Evolutionary conservation across 164 flowering plant genomes (phyloP).

Genomic region (Berberis vulgaris): DNA sequence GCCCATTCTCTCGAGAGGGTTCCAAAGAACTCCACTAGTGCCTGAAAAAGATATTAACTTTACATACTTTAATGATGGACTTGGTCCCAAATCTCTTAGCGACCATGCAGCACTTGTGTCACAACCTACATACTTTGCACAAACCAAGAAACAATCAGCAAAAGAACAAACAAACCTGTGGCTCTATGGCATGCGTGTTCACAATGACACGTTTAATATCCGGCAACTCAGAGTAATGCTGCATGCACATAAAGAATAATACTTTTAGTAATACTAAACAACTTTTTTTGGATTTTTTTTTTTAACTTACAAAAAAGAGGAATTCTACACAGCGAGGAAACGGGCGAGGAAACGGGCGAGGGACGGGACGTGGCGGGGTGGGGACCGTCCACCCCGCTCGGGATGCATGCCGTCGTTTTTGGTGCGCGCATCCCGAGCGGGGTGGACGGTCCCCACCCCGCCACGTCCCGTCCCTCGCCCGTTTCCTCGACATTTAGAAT

Average conservation of each 20-base stretch:
- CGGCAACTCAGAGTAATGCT: conserved; percentile 92
- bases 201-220: conserved; percentile 98
- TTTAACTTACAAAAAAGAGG: background rate
- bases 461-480: no score
- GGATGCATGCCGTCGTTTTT: no score
- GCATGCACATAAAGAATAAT: conserved; percentile 22
- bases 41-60: conserved; percentile 33
- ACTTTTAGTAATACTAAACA: background rate
- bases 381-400: no score
- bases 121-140: background rate
- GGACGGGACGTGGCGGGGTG: no score
- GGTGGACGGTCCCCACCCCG: no score
- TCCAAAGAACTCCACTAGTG: conserved; percentile 98
- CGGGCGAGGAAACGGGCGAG: no score
- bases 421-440: no score
- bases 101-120: no score
- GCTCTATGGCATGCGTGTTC: conserved; percentile 99
- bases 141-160: background rate
- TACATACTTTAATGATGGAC: conserved; percentile 4
- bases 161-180: conserved; percentile 57
- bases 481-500: no score
- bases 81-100: no score
- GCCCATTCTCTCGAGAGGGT: conserved; percentile 99
- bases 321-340: no score
- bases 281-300: no score